These are phyloP conservation scores for Lineolata rhizophorae DNA, from an alignment of 495 filamentous ascomycete genomes.

Conservation along the genomic window DNA sequence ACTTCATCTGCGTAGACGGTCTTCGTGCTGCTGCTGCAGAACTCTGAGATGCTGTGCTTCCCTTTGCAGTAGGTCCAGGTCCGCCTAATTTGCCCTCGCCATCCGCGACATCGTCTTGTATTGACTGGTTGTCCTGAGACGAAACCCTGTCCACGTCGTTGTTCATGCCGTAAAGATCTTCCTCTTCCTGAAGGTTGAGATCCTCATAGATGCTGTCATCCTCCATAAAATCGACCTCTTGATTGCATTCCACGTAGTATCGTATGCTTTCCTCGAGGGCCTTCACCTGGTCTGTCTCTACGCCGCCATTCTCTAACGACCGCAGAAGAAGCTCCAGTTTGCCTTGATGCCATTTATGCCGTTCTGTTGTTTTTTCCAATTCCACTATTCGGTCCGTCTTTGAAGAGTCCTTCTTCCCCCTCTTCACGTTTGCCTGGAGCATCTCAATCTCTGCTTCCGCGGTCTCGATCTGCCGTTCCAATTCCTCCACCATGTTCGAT, in stretches of 20 bases:
- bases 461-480: slow-evolving; percentile 78
- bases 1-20: slow-evolving; percentile 82
- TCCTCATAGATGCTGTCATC: slow-evolving; percentile 95
- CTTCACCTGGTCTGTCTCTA: slow-evolving; percentile 66
- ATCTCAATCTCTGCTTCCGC: slow-evolving; percentile 80
- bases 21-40: slow-evolving; percentile 35
- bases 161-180: slow-evolving; percentile 62
- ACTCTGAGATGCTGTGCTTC: slow-evolving; percentile 20
- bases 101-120: slow-evolving; percentile 50
- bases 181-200: slow-evolving; percentile 70
- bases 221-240: slow-evolving; percentile 71
- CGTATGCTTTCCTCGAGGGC: slow-evolving; percentile 78
- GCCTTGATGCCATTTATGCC: slow-evolving; percentile 87
- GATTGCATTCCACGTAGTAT: slow-evolving; percentile 84
- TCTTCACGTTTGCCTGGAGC: slow-evolving; percentile 76
- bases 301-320: slow-evolving; percentile 74
- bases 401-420: slow-evolving; percentile 62
- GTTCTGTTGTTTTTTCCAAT: slow-evolving; percentile 63
- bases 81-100: slow-evolving; percentile 33
- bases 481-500: slow-evolving; percentile 68
- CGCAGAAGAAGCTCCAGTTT: slow-evolving; percentile 83
- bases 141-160: slow-evolving; percentile 70
- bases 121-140: slow-evolving; percentile 84
- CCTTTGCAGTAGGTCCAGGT: slow-evolving; percentile 22
- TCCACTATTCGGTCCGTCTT: slow-evolving; percentile 76